These are phyloP conservation scores for Galerina sulciceps DNA, from an alignment of 768 basidiomycete genomes.

Conservation along the genomic window DNA sequence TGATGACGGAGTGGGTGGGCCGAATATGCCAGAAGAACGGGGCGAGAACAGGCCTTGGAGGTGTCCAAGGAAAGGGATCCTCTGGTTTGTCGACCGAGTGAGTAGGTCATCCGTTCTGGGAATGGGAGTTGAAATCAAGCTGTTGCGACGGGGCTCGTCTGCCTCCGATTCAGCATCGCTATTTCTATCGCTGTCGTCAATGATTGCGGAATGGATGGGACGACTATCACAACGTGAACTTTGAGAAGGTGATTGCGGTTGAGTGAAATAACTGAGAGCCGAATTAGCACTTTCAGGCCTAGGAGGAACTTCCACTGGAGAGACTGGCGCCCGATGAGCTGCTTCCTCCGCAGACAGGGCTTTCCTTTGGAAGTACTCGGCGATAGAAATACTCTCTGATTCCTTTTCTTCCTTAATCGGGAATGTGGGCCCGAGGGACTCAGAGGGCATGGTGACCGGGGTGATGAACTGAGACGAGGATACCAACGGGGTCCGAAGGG, in stretches of 20 bases:
- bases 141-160: background rate
- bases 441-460: background rate
- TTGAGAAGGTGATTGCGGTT: background rate
- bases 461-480: background rate
- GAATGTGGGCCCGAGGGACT: background rate
- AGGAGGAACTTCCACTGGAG: background rate
- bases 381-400: constrained; percentile 17
- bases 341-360: constrained; percentile 3
- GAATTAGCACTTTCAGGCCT: constrained; percentile 15
- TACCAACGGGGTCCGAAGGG: background rate
- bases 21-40: background rate
- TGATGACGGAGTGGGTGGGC: background rate
- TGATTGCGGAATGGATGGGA: background rate
- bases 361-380: constrained; percentile 21
- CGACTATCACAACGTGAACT: background rate
- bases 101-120: background rate
- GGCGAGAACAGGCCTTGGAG: background rate
- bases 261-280: constrained; percentile 17
- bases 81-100: background rate
- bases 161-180: background rate
- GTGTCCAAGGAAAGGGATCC: background rate
- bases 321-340: background rate
- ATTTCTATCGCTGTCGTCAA: background rate
- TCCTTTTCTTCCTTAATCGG: background rate
- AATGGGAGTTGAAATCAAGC: too few species aligned